Base-by-base conservation (phyloP, 2,329 filamentous ascomycete genomes). In the Calonectria pteridis region DNA sequence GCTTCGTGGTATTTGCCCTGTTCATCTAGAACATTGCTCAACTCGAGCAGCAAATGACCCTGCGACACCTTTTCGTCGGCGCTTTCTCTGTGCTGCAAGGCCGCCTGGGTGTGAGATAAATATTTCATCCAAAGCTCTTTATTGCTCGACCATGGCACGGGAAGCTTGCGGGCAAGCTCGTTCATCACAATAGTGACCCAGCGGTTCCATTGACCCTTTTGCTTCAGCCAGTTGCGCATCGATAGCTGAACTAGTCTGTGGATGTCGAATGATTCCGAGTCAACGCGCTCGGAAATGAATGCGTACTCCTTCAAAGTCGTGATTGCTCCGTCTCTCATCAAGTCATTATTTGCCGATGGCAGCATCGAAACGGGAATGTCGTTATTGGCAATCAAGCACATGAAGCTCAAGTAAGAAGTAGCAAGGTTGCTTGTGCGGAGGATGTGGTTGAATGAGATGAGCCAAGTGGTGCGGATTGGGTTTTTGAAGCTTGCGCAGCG, bases 381-480 rank as follows among this genome's bases (percentile, higher is more conserved):
- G 33, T 81, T 82, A 35, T 80, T 76, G 4, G 76, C 78, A 1
- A 83, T 55, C 43, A 82, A 80, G 40, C 77, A 80, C 29, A 84
- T 81, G 31, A 82, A 84, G 28, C 72, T 76, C 0, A 84, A 73
- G 59, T 81, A 84, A 6, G 80, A 16, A 9, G 76, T 77, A 0
- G 83, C 82, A 1, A 82, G 77, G 6, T 73, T 69, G 9, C 77
- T 53, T 26, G 82, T 59, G 29, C 74, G 35, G 3, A 29, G 66
- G 10, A 85, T 83, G 7, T 84, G 77, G 0, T 75, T 18, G 64
- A 85, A 85, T 0, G 83, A 84, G 4, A 85, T 82, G 1, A 83
- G 74, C 83, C 81, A 85, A 0, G 83, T 85, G 6, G 77, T 81
- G 6, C 79, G 78, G 0, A 85, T 71, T 0, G 82, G 77, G 63